Percentiles rank a stretch among this genome's conserved stretches.
Evolutionary conservation across 1,284 basidiomycete genomes (phyloP).

Genomic region (Tilletiopsis washingtonensis): DNA sequence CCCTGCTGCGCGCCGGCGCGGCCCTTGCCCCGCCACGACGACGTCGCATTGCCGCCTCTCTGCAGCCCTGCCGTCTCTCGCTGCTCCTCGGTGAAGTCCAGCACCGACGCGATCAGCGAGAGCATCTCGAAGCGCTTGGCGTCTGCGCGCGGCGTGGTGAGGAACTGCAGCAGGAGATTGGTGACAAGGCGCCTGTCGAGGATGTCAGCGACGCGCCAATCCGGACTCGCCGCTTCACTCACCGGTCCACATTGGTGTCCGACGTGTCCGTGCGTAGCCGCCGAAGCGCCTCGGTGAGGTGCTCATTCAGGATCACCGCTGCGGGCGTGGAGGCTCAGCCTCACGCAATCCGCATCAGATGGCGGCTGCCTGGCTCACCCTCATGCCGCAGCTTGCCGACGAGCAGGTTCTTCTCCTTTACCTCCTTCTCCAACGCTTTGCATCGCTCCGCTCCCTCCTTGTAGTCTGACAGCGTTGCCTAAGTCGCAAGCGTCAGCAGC

Average conservation of each 20-base stretch:
- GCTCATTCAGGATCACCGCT: constrained; percentile 59
- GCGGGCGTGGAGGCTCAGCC: neutral
- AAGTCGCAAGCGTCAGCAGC: constrained; percentile 17
- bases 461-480: constrained; percentile 60
- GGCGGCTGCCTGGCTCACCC: constrained; percentile 42
- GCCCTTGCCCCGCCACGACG: neutral
- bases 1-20: neutral
- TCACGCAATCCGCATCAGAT: neutral
- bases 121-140: constrained; percentile 96
- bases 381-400: constrained; percentile 91
- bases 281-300: constrained; percentile 92
- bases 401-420: constrained; percentile 86
- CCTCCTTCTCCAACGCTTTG: constrained; percentile 70
- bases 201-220: neutral
- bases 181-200: constrained; percentile 65
- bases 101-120: constrained; percentile 71
- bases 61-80: constrained; percentile 83
- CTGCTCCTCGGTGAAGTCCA: constrained; percentile 83
- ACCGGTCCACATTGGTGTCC: constrained; percentile 76
- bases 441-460: constrained; percentile 61
- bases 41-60: constrained; percentile 1
- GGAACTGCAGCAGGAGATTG: constrained; percentile 86
- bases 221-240: neutral
- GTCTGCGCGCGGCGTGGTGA: constrained; percentile 81
- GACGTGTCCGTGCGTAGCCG: constrained; percentile 75